Base-by-base conservation (phyloP, 2,329 filamentous ascomycete genomes). In the Coniochaeta prunicola region DNA sequence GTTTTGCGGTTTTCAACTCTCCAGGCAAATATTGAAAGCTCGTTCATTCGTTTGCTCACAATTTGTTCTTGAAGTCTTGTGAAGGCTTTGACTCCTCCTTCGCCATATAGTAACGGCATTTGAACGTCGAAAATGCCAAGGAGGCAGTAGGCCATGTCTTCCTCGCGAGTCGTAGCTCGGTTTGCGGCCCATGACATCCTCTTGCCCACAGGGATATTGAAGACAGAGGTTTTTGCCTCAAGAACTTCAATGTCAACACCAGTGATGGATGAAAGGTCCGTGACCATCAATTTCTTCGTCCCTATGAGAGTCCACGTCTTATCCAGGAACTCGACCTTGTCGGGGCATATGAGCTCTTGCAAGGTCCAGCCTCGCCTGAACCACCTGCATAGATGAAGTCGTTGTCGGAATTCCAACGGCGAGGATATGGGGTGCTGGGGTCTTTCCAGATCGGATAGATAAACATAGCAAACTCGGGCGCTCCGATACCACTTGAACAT, bases 71-170 rank as follows among this genome's bases (percentile, higher is more conserved):
- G 58, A 3, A 59, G 58, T 2, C 58, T 19, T 15, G 2, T 7
- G 26, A 57, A 59, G 2, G 58, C 54, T 33, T 36, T 57, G 19
- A 19, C 31, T 4, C 28, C 48, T 21, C 45, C 45, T 31, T 59
- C 58, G 13, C 58, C 45, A 28, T 59, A 59, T 4, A 59, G 34
- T 3, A 59, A 26, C 5, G 58, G 58, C 58, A 59, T 57, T 12
- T 53, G 34, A n/a, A 57, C 19, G 10, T 33, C 31, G 28, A 59
- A 59, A 21, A 59, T 59, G 13, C 58, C 58, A 24, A 59, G 31
- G 2, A 59, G 40, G 31, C 54, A 57, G 42, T 59, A 59, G n/a
- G 54, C 58, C 3, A 59, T 53, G 38, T 57, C 54, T 19, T 59
- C 58, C 17, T 10, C 42, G 7, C 58, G n/a, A 8, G 58, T 59